Base-by-base conservation (phyloP, 1,284 basidiomycete species). In the Ustilago curta region DNA sequence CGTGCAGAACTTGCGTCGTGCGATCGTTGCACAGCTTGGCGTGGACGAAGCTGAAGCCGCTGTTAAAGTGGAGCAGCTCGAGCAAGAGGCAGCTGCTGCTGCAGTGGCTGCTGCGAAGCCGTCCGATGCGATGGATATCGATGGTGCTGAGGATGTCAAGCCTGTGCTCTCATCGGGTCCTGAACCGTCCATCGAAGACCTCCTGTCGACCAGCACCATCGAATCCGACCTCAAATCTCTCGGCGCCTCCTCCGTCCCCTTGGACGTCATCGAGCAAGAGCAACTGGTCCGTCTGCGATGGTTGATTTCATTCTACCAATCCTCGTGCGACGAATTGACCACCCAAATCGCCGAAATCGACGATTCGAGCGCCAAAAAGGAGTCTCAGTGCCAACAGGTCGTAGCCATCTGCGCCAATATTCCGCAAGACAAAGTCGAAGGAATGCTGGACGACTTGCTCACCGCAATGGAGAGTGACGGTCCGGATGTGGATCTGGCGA, bases 391-490 rank as follows among this genome's bases (percentile, higher is more conserved):
- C 87, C 91, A 93, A 86, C 93, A 91, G 86, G 91, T 97, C 67
- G 92, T 98, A 21, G 91, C 93, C 23, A 87, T 96, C 57, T 96
- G 94, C 85, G 93, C 94, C 8, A 92, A 92, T 45, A 91, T 95
- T 54, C 89, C 93, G 2, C 88, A 93, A 50, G 93, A 95, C 78
- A 91, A 91, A 84, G 92, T 97, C 48, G 95, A 97, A 85, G 90
- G 90, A 92, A 92, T 94, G 90, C 88, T 96, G 52, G 93, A 94
- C 82, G 91, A 93, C 76, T 88, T 97, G 48, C 89, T 95, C 25
- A 88, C 93, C 61, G 94, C 94, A 25, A 91, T 96, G 57, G 94
- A 96, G 85, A 94, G 92, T 80, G 94, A 96, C 83, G 88, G 92
- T 1, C 65, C 69, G 2, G 91, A 92, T 73, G 90, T 94, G 23